Evolutionary conservation across 2,329 filamentous ascomycete genomes (phyloP).

Genomic region (Alternaria brassicae): DNA sequence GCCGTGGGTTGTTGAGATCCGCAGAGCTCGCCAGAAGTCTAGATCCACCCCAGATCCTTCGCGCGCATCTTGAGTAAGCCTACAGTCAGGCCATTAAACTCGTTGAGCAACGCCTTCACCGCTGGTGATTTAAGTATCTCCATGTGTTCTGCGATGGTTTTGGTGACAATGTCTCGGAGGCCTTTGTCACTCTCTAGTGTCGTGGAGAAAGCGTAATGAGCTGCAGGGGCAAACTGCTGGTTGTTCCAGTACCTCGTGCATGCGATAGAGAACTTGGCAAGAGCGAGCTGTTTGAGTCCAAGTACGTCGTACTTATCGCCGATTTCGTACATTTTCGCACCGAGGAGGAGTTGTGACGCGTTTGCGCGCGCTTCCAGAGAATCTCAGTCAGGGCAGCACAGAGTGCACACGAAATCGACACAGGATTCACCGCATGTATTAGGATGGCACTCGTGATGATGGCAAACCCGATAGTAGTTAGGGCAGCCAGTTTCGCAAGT

Average conservation of each 20-base stretch:
- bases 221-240: slow-evolving; percentile 31
- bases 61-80: slow-evolving; percentile 5
- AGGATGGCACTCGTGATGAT: not conserved
- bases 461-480: no score
- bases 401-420: not conserved
- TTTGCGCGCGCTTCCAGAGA: no score
- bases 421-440: not conserved
- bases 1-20: no score
- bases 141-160: slow-evolving; percentile 33
- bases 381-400: not conserved
- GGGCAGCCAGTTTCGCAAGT: not conserved
- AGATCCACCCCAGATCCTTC: not conserved
- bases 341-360: not conserved
- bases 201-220: slow-evolving; percentile 30
- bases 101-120: slow-evolving; percentile 9
- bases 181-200: slow-evolving; percentile 40
- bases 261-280: not conserved
- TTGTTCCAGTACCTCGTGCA: slow-evolving; percentile 22
- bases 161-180: slow-evolving; percentile 37
- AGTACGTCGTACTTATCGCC: slow-evolving; percentile 20
- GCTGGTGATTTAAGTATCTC: slow-evolving; percentile 13
- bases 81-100: slow-evolving; percentile 13
- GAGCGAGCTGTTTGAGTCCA: not conserved
- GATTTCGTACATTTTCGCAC: slow-evolving; percentile 23
- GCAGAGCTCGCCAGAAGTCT: not conserved